Evolutionary conservation across 768 basidiomycete species (phyloP).

Genomic region (Leccinellum albellum): DNA sequence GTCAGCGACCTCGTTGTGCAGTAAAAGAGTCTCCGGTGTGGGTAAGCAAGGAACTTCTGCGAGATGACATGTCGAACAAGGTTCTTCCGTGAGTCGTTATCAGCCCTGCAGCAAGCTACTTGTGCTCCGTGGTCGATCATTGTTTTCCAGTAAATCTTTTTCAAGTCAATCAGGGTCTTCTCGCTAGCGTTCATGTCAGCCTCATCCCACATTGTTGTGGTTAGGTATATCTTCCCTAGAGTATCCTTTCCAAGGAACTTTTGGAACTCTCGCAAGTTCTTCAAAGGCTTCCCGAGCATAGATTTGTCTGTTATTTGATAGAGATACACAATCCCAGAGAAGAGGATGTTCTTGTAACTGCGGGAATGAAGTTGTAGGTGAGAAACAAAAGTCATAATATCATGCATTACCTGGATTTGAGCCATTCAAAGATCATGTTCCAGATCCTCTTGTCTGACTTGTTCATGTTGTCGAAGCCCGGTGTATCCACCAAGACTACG

Average conservation of each 20-base stretch:
- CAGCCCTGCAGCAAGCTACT: neutral
- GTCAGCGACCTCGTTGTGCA: neutral
- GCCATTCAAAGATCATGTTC: constrained; percentile 11
- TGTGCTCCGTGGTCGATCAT: neutral
- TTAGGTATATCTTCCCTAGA: constrained; percentile 31
- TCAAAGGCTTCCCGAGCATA: constrained; percentile 30
- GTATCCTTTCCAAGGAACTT: constrained; percentile 26
- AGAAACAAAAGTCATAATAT: neutral
- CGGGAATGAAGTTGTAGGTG: neutral
- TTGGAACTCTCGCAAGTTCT: constrained; percentile 33
- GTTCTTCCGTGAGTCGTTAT: neutral
- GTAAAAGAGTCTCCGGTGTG: neutral
- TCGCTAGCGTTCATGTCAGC: neutral
- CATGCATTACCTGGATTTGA: constrained; percentile 10
- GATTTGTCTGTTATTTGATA: constrained; percentile 39
- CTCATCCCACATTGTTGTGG: constrained; percentile 37
- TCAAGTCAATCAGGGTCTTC: neutral
- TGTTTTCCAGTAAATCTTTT: neutral
- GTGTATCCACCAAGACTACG: constrained; percentile 24
- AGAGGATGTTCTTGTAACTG: constrained; percentile 10
- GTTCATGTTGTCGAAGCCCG: constrained; percentile 20
- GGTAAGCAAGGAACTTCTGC: neutral
- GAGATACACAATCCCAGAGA: constrained; percentile 37
- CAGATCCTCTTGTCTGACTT: constrained; percentile 11
- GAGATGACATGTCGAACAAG: neutral